Base-by-base conservation (phyloP, 345 rosid genomes). In the Reutealis trisperma region DNA sequence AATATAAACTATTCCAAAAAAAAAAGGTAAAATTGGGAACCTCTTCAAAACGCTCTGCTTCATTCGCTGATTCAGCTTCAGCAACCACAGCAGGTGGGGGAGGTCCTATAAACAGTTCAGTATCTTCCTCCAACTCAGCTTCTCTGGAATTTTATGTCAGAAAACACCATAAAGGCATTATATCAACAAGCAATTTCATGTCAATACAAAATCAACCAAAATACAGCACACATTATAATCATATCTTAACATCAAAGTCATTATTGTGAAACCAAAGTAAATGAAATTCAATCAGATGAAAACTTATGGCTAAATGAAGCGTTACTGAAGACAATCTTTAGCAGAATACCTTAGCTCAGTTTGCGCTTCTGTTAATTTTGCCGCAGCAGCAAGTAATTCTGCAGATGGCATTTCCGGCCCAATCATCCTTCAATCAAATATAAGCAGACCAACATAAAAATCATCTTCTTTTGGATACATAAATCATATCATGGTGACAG, bases 381-480 rank as follows among this genome's bases (percentile, higher is more conserved):
- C 99, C 27, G 97, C 96, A 3, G 96, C 99, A 73, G 96, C 97
- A 76, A 95, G 91, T 77, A 95, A 78, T 84, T 92, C 93, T 63
- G 98, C 97, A 27, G 98, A 93, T 47, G 97, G 99, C 93, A 93
- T 95, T 82, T 83, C 96, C 75, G 97, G 98, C 74, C 98, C 99
- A 78, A 95, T 88, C 83, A 86, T 78, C 88, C 99, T 93, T 81
- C 79, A 86, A 65, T 8, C 14, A 79, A 63, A 83, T 61, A 61
- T 24, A 76, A 74, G 58, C 49, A 73, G 70, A 21, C 37, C 47
- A 61, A 54, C 52, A 62, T 70, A 70, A 77, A 63, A 57, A 10
- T 49, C 24, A 41, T 66, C 24, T 55, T 34, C 55, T 62, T 70
- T 51, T 5, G 55, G 41, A 52, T 24, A 27, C 16, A 70, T 27